Base-by-base conservation (phyloP, 2,329 filamentous ascomycete genomes). In the Penicillium nordicum region DNA sequence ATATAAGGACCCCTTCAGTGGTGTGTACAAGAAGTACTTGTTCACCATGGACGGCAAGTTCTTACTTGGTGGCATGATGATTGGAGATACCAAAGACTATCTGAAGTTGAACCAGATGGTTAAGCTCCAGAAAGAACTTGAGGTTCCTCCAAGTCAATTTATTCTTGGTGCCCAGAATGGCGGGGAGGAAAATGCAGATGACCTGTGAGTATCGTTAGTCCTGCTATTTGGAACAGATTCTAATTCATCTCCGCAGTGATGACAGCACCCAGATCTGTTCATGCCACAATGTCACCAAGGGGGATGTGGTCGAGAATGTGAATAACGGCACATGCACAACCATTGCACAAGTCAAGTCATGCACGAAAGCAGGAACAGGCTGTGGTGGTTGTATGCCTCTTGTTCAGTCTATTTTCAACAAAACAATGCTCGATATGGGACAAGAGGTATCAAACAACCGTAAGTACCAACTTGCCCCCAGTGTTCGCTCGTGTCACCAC, bases 61-160 rank as follows among this genome's bases (percentile, higher is more conserved):
- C 67, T 79, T 96, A 1, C 83, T 96, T 0, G 92, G 92, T n/a
- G 92, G 92, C 4, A 96, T 96, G 90, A 96, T 96, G 90, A 94
- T 96, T 59, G 92, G 92, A 38, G 92, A 96, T 67, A 95, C 90
- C 0, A 88, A 84, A 60, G 92, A 96, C 76, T 96, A 96, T 68
- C 84, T 95, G 75, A 96, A 93, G 72, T 77, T 96, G 23, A 89
- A 95, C 1, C 88, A 90, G 1, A 86, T 96, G 80, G 90, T 94
- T 53, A 95, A 92, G 77, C 87, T 84, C 62, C 88, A 91, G 69
- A 95, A 92, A 71, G 79, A 81, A 59, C 80, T 96, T 1, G 89
- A 95, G 14, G 78, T 90, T 0, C 84, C 90, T 0, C 92, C 92
- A 0, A 85, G 88, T 47, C 86, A 96, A 70, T 86, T 96, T 54